phyloP scores from a whole-genome alignment of 176 grass and related monocot species.

The Oryza meyeriana region DNA sequence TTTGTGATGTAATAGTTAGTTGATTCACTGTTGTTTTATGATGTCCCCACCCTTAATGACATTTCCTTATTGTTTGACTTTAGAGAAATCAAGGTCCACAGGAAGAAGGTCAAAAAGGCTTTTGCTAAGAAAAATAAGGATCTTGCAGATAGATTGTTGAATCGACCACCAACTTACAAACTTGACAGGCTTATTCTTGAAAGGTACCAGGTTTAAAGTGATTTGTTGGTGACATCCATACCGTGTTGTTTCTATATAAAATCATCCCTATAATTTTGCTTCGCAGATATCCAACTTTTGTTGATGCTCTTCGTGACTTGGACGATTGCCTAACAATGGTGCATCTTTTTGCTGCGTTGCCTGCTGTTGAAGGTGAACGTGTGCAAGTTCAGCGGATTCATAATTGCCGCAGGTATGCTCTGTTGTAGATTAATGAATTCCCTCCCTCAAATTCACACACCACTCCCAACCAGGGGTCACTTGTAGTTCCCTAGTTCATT shows the following conservation, averaged over 20 bases:
- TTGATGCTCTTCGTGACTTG: constrained; percentile 90
- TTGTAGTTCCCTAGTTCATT: background rate
- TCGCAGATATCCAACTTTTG: constrained; percentile 80
- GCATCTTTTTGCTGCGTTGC: constrained; percentile 89
- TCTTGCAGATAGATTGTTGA: constrained; percentile 73
- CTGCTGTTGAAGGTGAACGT: constrained; percentile 89
- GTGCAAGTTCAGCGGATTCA: constrained; percentile 78
- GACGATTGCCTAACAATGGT: constrained; percentile 99
- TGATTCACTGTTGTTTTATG: background rate
- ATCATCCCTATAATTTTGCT: constrained; percentile 13
- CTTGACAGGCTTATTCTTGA: constrained; percentile 90
- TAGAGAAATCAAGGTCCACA: constrained; percentile 72
- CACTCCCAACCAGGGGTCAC: background rate
- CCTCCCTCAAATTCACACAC: background rate
- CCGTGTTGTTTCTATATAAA: background rate
- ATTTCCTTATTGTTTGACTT: constrained; percentile 15
- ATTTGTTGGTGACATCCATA: background rate
- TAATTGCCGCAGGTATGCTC: constrained; percentile 73
- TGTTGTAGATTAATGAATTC: background rate
- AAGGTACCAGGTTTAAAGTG: constrained; percentile 48
- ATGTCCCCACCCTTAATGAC: background rate
- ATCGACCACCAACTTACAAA: constrained; percentile 74
- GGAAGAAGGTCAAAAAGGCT: constrained; percentile 84
- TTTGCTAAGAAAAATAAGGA: constrained; percentile 87
- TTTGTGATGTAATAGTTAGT: background rate